A percentile compares a stretch with the other conserved stretches of the same genome.
These are phyloP conservation scores for Physcomitrium patens DNA, from an alignment of 225 moss, liverwort and hornwort species.

Conservation along the genomic window DNA sequence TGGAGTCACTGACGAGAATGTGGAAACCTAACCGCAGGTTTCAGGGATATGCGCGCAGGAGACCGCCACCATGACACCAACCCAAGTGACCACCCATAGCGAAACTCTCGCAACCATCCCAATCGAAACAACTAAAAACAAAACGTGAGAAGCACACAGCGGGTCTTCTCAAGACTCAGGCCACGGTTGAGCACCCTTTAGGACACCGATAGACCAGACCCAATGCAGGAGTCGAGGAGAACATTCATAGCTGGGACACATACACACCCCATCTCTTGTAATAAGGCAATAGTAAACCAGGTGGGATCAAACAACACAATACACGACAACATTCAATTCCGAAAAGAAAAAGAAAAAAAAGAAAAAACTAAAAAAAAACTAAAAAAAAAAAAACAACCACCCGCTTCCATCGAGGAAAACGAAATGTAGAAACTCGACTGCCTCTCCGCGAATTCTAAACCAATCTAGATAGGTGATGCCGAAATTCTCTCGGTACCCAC, in stretches of 20 bases:
- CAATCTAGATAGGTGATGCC: too few relatives aligned
- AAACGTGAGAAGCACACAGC: neutral
- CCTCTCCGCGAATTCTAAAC: too few relatives aligned
- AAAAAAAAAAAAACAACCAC: too few relatives aligned
- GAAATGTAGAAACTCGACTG: too few relatives aligned
- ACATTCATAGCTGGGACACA: neutral
- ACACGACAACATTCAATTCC: too few relatives aligned
- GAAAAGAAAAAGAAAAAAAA: too few relatives aligned
- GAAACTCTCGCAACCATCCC: constrained; percentile 32
- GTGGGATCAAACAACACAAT: too few relatives aligned
- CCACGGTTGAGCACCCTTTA: neutral
- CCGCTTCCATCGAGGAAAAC: too few relatives aligned
- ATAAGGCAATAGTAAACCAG: too few relatives aligned
- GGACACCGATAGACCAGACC: neutral
- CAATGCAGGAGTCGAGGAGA: neutral
- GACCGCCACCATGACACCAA: constrained; percentile 31
- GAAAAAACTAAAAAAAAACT: too few relatives aligned
- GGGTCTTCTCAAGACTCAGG: constrained; percentile 8
- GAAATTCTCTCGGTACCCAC: too few relatives aligned
- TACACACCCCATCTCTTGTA: neutral
- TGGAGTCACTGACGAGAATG: neutral
- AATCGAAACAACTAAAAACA: constrained; percentile 25
- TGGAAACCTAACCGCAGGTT: constrained; percentile 31
- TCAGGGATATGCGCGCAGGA: constrained; percentile 15
- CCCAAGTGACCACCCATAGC: constrained; percentile 39